Base-by-base conservation (phyloP, 345 rosid species). In the Brassica carinata region DNA sequence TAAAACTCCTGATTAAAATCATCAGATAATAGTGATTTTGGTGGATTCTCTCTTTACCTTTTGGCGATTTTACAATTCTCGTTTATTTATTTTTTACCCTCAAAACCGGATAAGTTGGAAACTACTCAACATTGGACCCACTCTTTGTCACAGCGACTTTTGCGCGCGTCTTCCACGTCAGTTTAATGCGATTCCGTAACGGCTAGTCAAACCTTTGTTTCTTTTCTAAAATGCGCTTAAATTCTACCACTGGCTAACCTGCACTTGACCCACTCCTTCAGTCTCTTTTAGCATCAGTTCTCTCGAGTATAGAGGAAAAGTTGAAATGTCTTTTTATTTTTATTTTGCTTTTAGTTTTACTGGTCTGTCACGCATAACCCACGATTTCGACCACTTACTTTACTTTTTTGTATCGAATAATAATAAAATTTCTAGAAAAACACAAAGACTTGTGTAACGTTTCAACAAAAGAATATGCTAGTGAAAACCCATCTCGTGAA, bases 161-260 rank as follows among this genome's bases (percentile, higher is more conserved):
- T 87, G 85, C 97, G 97, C 90, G 91, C 84, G 94, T 82, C 88
- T 78, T 76, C 88, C 97, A 91, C 85, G 97, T 89, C 93, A 87
- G 48, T 33, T 34, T 18, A 66, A n/a, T 38, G 53, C 30, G 10
- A 9, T 29, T 33, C 5, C 40, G 40, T 74, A 75, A 75, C 83
- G 83, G 79, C 79, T 69, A 80, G 66, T 80, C 75, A 63, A 80
- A 75, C 30, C 27, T 63, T 11, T 27, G 23, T 18, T 1, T 19
- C n/a, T 34, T n/a, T 9, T 33, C 69, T 74, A 74, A 62, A 61
- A 4, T 69, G 27, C 76, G 61, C 75, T 0, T 31, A 2, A 29
- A 27, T 5, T 53, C 18, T 53, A 53, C 18, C 17, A 53, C 58
- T 10, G 18, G 61, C 76, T 80, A 80, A 34, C 71, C 14, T 80